Evolutionary conservation across 1,284 basidiomycete species (phyloP).

Genomic region (Trametes polyzona): DNA sequence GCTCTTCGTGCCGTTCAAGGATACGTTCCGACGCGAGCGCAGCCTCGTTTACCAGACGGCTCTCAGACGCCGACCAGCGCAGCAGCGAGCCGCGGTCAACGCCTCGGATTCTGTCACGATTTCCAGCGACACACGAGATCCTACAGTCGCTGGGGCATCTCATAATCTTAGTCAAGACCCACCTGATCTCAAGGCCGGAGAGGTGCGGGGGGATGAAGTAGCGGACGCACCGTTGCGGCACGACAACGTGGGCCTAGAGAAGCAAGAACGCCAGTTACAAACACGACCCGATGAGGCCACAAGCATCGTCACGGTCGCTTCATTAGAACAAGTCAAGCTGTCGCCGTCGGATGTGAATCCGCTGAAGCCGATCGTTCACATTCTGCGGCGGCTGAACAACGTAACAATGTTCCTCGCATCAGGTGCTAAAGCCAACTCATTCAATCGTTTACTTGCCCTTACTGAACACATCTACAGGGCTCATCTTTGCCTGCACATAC

Average conservation of each 20-base stretch:
- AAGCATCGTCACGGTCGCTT: background rate
- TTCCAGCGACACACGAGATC: too few relatives aligned
- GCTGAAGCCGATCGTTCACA: slow-evolving; percentile 57
- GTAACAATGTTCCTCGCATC: slow-evolving; percentile 68
- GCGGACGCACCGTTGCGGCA: background rate
- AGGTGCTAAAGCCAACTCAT: slow-evolving; percentile 45
- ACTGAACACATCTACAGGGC: slow-evolving; percentile 41
- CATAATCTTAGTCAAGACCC: too few relatives aligned
- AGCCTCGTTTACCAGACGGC: slow-evolving; percentile 77
- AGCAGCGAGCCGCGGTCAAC: slow-evolving; percentile 27
- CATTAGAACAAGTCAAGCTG: slow-evolving; percentile 50
- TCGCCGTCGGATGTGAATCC: slow-evolving; percentile 77
- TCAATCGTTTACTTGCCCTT: background rate
- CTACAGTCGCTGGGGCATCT: too few relatives aligned
- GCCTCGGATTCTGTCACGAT: slow-evolving; percentile 17
- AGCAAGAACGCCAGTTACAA: slow-evolving; percentile 13
- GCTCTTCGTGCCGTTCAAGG: slow-evolving; percentile 74
- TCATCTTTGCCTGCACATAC: slow-evolving; percentile 75
- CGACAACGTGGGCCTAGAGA: slow-evolving; percentile 15
- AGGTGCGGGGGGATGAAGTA: slow-evolving; percentile 5
- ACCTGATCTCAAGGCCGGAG: too few relatives aligned
- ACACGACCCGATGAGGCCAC: background rate
- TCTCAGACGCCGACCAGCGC: slow-evolving; percentile 37
- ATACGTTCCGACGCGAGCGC: slow-evolving; percentile 83
- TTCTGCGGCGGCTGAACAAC: slow-evolving; percentile 71